phyloP scores from a whole-genome alignment of 2,329 filamentous ascomycete genomes.

The Podosphaera xanthii region DNA sequence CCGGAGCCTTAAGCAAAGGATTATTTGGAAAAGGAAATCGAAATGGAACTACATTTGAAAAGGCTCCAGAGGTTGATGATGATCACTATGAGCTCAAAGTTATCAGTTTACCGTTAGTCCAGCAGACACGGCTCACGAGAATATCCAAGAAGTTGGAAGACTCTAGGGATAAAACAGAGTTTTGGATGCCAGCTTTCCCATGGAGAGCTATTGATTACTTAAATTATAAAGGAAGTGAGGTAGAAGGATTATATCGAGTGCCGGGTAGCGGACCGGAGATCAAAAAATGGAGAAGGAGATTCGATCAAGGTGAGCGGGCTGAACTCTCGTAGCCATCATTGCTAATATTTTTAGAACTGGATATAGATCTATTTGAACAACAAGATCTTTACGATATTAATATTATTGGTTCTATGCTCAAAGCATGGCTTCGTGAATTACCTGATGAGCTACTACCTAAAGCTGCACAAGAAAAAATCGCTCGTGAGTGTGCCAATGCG shows the following conservation, averaged over 20 bases:
- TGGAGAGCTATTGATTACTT: slow-evolving; percentile 93
- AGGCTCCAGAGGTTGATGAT: slow-evolving; percentile 43
- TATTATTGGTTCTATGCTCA: slow-evolving; percentile 87
- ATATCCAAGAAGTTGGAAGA: slow-evolving; percentile 77
- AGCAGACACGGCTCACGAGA: slow-evolving; percentile 74
- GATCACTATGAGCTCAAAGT: slow-evolving; percentile 69
- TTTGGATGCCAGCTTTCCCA: slow-evolving; percentile 93
- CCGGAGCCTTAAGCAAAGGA: slow-evolving; percentile 61
- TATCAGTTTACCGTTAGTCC: slow-evolving; percentile 64
- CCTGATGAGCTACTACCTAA: slow-evolving; percentile 88
- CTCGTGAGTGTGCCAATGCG: slow-evolving; percentile 55
- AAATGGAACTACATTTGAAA: slow-evolving; percentile 46
- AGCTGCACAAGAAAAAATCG: slow-evolving; percentile 54
- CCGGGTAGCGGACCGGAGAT: slow-evolving; percentile 78
- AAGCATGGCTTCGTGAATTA: slow-evolving; percentile 85
- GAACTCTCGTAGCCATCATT: neutral
- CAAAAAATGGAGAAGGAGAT: slow-evolving; percentile 79
- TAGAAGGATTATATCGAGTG: slow-evolving; percentile 80
- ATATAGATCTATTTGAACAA: slow-evolving; percentile 77
- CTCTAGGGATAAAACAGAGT: slow-evolving; percentile 87
- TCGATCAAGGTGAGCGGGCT: slow-evolving; percentile 47
- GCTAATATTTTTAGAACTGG: slow-evolving; percentile 34
- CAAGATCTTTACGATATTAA: slow-evolving; percentile 86
- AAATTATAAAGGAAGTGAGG: slow-evolving; percentile 83
- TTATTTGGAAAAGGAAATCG: slow-evolving; percentile 59